Base-by-base conservation (phyloP, 371 early-diverging fungal species). In the Syncephalastrum racemosum region DNA sequence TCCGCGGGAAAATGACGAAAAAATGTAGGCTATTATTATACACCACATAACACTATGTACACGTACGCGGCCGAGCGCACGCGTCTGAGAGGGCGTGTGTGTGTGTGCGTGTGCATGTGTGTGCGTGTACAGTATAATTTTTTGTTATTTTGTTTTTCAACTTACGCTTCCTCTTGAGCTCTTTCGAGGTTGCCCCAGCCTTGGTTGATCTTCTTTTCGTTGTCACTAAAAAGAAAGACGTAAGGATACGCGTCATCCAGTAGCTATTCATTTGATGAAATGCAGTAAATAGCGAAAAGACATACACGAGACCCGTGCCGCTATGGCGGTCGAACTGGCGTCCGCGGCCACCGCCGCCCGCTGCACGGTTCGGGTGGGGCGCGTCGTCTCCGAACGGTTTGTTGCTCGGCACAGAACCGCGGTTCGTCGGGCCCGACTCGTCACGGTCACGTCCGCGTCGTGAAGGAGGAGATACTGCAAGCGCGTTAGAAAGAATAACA, bases 161-260 rank as follows among this genome's bases (percentile, higher is more conserved):
- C 63, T 62, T 68, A 68, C 79, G 70, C 67, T 59, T 73, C 67
- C 42, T 58, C 59, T 60, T 73, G 67, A 46, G 73, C 58, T 16
- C 57, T 59, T 22, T 66, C 71, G 42, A 63, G 53, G 58, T 86
- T 79, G 52, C 93, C 93, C 90, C 90, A 90, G 24, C 84, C 85
- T 66, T 84, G 79, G 46, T 81, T 84, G 54, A 87, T 85, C 77
- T 92, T 92, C 82, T 94, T 94, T 50, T 90, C 86, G 60, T 81
- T 84, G 68, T 90, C 91, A 62, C 78, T 75, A 50, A 27, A 22
- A 36, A 42, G n/a, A 23, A 24, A 13, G 31, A 46, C 49, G 10
- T 31, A 12, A 31, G 36, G 10, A 23, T 22, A n/a, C 47, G 22
- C 19, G 25, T 36, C 15, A 48, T 15, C 4, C 4, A 1, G 41